These are phyloP conservation scores for Nicotiana benthamiana DNA, from an alignment of 257 asterid species.

Conservation along the genomic window DNA sequence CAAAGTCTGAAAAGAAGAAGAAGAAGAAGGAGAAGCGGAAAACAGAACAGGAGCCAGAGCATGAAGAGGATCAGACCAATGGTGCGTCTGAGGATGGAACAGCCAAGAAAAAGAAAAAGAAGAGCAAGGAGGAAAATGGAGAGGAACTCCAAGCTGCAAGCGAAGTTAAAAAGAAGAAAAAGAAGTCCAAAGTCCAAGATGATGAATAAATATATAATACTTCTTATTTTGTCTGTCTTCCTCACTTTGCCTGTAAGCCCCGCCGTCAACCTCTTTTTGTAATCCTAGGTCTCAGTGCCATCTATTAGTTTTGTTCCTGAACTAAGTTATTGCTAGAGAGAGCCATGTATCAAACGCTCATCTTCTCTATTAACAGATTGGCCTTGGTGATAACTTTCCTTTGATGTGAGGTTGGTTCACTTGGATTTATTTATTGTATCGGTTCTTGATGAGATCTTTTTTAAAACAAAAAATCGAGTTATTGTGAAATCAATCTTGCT, in stretches of 20 bases:
- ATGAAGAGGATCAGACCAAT: constrained; percentile 15
- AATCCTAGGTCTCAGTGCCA: not conserved
- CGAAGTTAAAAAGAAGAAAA: constrained; percentile 51
- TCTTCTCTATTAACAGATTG: not conserved
- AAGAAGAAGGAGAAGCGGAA: constrained; percentile 69
- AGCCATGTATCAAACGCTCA: not conserved
- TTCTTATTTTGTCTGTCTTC: not conserved
- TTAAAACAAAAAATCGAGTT: too few species aligned
- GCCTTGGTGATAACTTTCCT: not conserved
- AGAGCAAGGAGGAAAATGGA: constrained; percentile 30
- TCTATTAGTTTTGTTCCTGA: not conserved
- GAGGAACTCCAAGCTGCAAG: constrained; percentile 29
- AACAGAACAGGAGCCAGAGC: constrained; percentile 27
- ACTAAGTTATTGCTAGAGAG: not conserved
- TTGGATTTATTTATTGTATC: not conserved
- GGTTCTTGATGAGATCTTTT: too few species aligned
- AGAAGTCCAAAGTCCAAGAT: constrained; percentile 38
- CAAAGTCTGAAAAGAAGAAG: constrained; percentile 73
- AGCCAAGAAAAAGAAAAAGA: constrained; percentile 67
- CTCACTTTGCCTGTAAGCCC: not conserved
- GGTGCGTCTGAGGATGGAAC: constrained; percentile 46
- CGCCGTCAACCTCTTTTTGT: not conserved
- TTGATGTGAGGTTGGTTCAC: not conserved
- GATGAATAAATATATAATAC: constrained; percentile 17
- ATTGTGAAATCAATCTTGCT: too few species aligned